A percentile compares a stretch with the other conserved stretches of the same genome.
These are phyloP conservation scores for Yamadazyma spencermartinsiae DNA, from an alignment of 1,139 yeast species.

Conservation along the genomic window DNA sequence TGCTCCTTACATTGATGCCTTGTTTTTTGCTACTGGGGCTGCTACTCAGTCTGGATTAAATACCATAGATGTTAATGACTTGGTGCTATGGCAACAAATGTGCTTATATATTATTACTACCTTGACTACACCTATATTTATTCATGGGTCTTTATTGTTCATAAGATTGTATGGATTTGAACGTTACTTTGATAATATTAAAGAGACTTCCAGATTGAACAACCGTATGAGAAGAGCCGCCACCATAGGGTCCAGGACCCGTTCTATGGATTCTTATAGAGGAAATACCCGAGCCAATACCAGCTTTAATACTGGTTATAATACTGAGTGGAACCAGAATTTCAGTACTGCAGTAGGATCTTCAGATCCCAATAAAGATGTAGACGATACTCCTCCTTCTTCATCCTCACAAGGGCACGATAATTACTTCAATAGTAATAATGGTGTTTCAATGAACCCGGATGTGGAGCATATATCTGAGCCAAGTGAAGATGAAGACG, in stretches of 20 bases:
- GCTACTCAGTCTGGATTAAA: constrained; percentile 92
- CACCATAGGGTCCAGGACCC: constrained; percentile 63
- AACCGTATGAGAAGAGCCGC: constrained; percentile 74
- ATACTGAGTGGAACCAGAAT: constrained; percentile 19
- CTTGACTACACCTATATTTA: constrained; percentile 83
- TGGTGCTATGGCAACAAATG: constrained; percentile 77
- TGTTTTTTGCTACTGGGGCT: constrained; percentile 75
- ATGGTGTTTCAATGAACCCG: not conserved
- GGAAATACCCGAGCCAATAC: constrained; percentile 41
- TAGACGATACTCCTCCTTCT: constrained; percentile 4
- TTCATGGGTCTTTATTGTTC: constrained; percentile 77
- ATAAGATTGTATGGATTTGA: constrained; percentile 90
- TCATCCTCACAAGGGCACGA: constrained; percentile 6
- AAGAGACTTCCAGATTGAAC: constrained; percentile 68
- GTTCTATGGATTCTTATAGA: constrained; percentile 30
- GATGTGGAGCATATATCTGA: constrained; percentile 36
- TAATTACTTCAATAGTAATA: too few relatives aligned
- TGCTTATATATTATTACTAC: constrained; percentile 58
- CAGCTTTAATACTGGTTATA: constrained; percentile 23
- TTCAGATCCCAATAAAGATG: constrained; percentile 3
- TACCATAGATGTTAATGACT: constrained; percentile 63
- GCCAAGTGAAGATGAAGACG: constrained; percentile 37
- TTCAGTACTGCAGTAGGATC: constrained; percentile 6
- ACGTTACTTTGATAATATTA: constrained; percentile 80
- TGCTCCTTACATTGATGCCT: constrained; percentile 70